These are phyloP conservation scores for Artomyces pyxidatus DNA, from an alignment of 768 basidiomycete genomes.

Conservation along the genomic window DNA sequence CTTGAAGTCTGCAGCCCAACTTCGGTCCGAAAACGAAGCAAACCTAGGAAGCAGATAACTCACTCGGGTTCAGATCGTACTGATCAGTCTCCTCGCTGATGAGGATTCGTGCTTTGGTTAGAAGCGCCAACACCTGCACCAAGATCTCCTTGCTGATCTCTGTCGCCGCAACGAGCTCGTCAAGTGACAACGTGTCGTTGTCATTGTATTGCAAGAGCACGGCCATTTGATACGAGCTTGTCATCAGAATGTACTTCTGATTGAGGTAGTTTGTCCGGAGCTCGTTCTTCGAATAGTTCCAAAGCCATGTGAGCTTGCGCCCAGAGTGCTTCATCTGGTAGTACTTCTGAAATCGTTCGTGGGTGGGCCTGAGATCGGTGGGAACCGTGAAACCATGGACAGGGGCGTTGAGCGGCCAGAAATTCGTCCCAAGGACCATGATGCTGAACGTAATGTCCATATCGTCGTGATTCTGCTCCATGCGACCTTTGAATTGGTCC, in stretches of 20 bases:
- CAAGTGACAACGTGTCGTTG: conserved; percentile 75
- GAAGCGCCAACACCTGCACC: conserved; percentile 50
- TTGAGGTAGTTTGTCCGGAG: conserved; percentile 86
- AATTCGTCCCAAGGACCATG: conserved; percentile 91
- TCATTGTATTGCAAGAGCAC: conserved; percentile 93
- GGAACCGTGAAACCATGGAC: conserved; percentile 85
- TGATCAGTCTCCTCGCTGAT: conserved; percentile 83
- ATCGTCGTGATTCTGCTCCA: conserved; percentile 80
- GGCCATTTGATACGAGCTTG: conserved; percentile 90
- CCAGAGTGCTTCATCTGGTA: conserved; percentile 93
- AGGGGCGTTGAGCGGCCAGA: conserved; percentile 89
- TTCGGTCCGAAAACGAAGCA: not conserved
- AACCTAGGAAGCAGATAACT: conserved; percentile 12
- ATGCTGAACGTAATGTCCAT: conserved; percentile 86
- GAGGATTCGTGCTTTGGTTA: conserved; percentile 81
- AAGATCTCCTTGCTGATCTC: conserved; percentile 74
- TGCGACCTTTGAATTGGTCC: conserved; percentile 89
- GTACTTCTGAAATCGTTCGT: conserved; percentile 87
- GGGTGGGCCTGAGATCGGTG: conserved; percentile 75
- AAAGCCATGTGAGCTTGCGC: conserved; percentile 94
- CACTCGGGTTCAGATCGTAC: conserved; percentile 86
- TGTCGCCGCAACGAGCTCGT: conserved; percentile 75
- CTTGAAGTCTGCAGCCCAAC: conserved; percentile 57
- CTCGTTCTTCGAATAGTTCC: conserved; percentile 98
- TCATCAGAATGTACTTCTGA: conserved; percentile 95